These are phyloP conservation scores for Aspergillus niger DNA, from an alignment of 2,329 filamentous ascomycete genomes.

Conservation along the genomic window DNA sequence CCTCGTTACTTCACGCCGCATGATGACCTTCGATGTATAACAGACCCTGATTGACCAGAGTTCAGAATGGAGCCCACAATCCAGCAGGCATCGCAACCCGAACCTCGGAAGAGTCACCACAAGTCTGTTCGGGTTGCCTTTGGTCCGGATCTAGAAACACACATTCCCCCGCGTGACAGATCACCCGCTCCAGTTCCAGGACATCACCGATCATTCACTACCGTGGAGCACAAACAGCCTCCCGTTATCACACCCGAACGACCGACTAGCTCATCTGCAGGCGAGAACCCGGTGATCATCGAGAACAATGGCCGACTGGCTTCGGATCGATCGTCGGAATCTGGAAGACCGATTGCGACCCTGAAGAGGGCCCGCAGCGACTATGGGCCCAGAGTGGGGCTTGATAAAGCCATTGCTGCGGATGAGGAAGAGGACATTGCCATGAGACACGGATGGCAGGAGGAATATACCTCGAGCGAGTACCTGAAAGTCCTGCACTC, in stretches of 20 bases:
- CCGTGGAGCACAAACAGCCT: constrained; percentile 32
- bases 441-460: constrained; percentile 85
- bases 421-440: constrained; percentile 56
- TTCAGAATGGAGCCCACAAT: constrained; percentile 37
- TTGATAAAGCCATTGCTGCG: constrained; percentile 32
- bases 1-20: constrained; percentile 18
- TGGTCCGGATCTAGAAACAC: constrained; percentile 41
- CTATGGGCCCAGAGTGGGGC: constrained; percentile 47
- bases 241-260: constrained; percentile 24
- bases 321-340: constrained; percentile 35
- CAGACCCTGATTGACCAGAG: constrained; percentile 36
- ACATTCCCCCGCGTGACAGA: constrained; percentile 38
- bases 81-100: constrained; percentile 30
- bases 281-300: constrained; percentile 28
- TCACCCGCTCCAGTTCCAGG: constrained; percentile 33
- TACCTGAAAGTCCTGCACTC: constrained; percentile 82
- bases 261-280: constrained; percentile 37
- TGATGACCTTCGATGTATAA: constrained; percentile 37
- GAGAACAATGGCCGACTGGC: constrained; percentile 29
- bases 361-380: constrained; percentile 57
- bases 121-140: constrained; percentile 44
- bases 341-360: constrained; percentile 39
- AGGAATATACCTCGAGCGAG: constrained; percentile 87
- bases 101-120: constrained; percentile 33
- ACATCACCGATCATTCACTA: constrained; percentile 40